Conservation (phyloP, 2,329 filamentous ascomycete species). For the Verticillium dahliae region DNA sequence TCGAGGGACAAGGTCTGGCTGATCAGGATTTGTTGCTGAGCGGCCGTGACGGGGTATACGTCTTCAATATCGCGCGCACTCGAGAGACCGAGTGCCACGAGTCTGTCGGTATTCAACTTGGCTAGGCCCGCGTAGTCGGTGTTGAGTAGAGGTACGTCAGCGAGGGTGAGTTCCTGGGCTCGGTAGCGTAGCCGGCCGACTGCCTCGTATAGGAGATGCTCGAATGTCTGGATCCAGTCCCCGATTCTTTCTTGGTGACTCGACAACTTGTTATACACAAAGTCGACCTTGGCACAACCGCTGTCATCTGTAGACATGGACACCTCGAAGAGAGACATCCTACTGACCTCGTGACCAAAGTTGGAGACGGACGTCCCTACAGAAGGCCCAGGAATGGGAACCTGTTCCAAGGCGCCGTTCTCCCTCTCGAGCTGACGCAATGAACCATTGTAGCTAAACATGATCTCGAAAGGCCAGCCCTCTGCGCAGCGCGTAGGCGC, state of each 20-base stretch:
- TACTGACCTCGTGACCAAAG: constrained; percentile 36
- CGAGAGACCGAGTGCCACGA: constrained; percentile 31
- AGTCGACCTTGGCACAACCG: constrained; percentile 35
- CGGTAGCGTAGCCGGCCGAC: constrained; percentile 33
- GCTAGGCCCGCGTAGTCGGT: constrained; percentile 38
- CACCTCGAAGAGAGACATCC: constrained; percentile 45
- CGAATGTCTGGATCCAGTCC: constrained; percentile 40
- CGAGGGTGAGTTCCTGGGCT: constrained; percentile 40
- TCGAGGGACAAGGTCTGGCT: constrained; percentile 34
- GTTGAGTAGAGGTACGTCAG: constrained; percentile 41
- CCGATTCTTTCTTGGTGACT: constrained; percentile 34
- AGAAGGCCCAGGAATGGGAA: constrained; percentile 31
- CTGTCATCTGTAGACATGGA: constrained; percentile 37
- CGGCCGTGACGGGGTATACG: constrained; percentile 38
- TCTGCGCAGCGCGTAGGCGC: constrained; percentile 20
- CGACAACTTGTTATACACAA: constrained; percentile 35
- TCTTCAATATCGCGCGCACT: constrained; percentile 40
- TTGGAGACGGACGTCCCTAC: constrained; percentile 32
- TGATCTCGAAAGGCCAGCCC: constrained; percentile 48
- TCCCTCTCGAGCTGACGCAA: constrained; percentile 39
- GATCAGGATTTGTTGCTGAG: constrained; percentile 43
- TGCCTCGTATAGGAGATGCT: constrained; percentile 36
- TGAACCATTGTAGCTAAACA: constrained; percentile 50
- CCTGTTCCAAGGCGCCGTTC: constrained; percentile 42
- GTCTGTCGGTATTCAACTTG: constrained; percentile 33